Base-by-base conservation (phyloP, 176 grass and related monocot species). In the Aegilops longissima region DNA sequence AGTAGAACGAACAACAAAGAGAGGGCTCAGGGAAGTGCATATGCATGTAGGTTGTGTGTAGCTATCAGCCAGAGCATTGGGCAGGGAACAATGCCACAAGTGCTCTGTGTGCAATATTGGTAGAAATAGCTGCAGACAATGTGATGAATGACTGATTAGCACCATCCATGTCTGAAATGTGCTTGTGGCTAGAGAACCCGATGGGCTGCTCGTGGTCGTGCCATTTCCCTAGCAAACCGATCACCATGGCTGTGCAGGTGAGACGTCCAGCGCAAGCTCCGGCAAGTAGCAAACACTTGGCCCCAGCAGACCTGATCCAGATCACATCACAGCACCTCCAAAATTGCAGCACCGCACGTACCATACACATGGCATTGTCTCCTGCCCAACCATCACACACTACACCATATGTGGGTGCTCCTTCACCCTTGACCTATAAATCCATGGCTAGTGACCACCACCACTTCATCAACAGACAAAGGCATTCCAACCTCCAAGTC, bases 81-180 rank as follows among this genome's bases (percentile, higher is more conserved):
- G 49, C 78, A 82, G 34, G 83, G 18, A 68, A 80, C 92, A 89
- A 45, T n/a, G 16, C 77, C 92, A 91, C 34, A 59, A 81, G 30
- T 35, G 62, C 39, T 35, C 33, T 84, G 38, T 12, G 9, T 91
- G 86, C 84, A 86, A 33, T 36, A 76, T 80, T 64, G 42, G 10
- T 51, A 6, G 40, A 74, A 29, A 12, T 27, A 59, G 27, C 5
- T 12, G 33, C 52, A 44, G 67, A 51, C 39, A 52, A 8, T 21
- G 17, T 65, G 59, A 27, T 27, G 27, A 27, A 80, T 65, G 25
- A 76, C 51, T 76, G 61, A n/a, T 80, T 18, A 30, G 24, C 24
- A 67, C 24, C 61, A 12, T 52, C 44, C 9, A 47, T 66, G 61
- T 80, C 78, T 66, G 9, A 31, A 80, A 29, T 47, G 76, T 61